Evolutionary conservation across 768 basidiomycete species (phyloP).

Genomic region (Cubamyces lactineus): DNA sequence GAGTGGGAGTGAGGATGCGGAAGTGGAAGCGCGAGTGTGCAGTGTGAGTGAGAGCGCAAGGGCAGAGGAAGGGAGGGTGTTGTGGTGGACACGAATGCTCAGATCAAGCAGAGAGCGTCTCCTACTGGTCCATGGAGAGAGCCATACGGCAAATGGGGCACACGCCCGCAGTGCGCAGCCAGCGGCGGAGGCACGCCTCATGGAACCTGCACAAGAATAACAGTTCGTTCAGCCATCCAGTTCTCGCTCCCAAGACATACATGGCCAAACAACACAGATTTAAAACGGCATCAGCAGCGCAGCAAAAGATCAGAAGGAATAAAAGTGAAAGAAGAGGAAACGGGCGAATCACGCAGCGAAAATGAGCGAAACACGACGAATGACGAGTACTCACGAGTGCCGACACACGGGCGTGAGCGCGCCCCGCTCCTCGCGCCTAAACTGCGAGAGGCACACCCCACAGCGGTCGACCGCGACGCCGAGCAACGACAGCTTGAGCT

Average conservation of each 20-base stretch:
- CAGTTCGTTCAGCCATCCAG: neutral
- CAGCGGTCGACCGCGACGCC: slow-evolving; percentile 70
- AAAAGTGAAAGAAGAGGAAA: neutral
- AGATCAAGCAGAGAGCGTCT: neutral
- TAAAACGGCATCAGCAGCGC: too few relatives aligned
- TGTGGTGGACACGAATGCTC: too few relatives aligned
- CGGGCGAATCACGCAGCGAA: neutral
- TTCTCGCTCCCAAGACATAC: neutral
- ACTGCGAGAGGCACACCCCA: slow-evolving; percentile 73
- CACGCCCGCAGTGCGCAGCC: slow-evolving; percentile 61
- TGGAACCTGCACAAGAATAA: slow-evolving; percentile 48
- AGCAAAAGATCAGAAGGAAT: neutral
- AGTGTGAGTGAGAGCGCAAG: too few relatives aligned
- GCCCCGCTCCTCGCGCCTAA: slow-evolving; percentile 59
- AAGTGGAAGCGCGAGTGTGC: too few relatives aligned
- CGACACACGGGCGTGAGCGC: slow-evolving; percentile 60
- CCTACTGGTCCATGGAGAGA: slow-evolving; percentile 18
- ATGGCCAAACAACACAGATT: too few relatives aligned
- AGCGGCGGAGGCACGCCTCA: slow-evolving; percentile 61
- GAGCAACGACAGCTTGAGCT: slow-evolving; percentile 67
- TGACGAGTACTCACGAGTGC: slow-evolving; percentile 51
- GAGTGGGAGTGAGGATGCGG: too few relatives aligned
- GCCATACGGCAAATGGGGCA: slow-evolving; percentile 64
- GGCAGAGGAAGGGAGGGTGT: too few relatives aligned
- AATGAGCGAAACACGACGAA: too few relatives aligned